Evolutionary conservation across 192 early-diverging fungal species (phyloP), one percentile per base, ranked within the genome.

Genomic region (Umbelopsis sp.): DNA sequence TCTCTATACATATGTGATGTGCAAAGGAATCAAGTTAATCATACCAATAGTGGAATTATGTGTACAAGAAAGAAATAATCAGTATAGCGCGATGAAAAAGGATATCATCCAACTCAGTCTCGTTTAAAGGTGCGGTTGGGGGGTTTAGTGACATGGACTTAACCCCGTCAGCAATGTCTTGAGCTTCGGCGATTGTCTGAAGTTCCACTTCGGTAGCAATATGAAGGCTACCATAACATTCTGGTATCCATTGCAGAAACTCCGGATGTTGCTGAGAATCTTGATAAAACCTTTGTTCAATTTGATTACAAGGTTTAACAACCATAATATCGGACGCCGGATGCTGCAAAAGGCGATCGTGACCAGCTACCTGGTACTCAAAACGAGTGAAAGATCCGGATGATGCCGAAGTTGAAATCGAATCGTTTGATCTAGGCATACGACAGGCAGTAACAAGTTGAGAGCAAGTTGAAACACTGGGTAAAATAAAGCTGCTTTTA

Each of bases 311-410:
- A 31, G 89, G 90, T 75, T 97, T 97, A 51, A 92, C 78, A 7
- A 97, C 70, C 51, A 92, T 83, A 20, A 82, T 52, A 43, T 88
- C 89, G 36, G 83, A 80, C 22, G 86, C 88, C 16, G 87, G 85
- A 31, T 85, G 76, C 11, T 81, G 78, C 38, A 96, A 71, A 4
- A 92, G 78, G 31, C 86, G 84, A 36, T 86, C 87, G 71, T 96
- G 95, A 0, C 95, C 94, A 17, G 91, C 93, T 20, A 97, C 86
- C 82, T 97, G 95, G 69, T 87, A 78, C 50, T 84, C 79, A 43
- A 92, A 88, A 12, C 80, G 81, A 38, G 50, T 79, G 51, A 80
- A 72, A 29, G 59, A 67, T 54, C 52, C 51, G 5, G 56, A 59
- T 4, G 43, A 49, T 29, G 59, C 59, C 26, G 56, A 62, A 3